Conservation (phyloP, 1,284 basidiomycete species). For the Xerocomus nothofagi region DNA sequence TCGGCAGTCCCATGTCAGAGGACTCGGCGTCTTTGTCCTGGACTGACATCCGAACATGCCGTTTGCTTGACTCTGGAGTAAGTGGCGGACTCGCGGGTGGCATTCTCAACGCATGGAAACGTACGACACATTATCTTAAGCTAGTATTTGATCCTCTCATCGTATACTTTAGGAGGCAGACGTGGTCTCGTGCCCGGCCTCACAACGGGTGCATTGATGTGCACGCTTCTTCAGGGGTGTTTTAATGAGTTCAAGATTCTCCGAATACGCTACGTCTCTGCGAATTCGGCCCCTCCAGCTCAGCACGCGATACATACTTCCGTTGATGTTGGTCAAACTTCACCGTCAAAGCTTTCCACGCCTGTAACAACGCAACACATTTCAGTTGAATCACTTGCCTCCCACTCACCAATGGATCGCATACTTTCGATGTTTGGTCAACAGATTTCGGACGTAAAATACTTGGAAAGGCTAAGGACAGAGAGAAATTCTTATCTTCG, state of each 20-base stretch:
- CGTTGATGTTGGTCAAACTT: not conserved
- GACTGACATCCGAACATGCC: conserved; percentile 54
- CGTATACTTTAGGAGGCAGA: conserved; percentile 39
- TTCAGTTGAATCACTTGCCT: conserved; percentile 1
- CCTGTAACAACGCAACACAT: conserved; percentile 8
- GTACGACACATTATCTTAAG: conserved; percentile 31
- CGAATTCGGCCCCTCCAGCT: conserved; percentile 10
- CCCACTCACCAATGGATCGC: conserved; percentile 30
- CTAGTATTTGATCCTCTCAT: not conserved
- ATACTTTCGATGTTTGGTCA: conserved; percentile 48
- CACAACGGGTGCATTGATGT: conserved; percentile 52
- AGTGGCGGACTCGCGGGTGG: conserved; percentile 66
- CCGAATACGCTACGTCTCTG: conserved; percentile 55
- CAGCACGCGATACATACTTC: not conserved
- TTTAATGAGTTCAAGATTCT: conserved; percentile 64
- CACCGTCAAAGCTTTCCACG: not conserved
- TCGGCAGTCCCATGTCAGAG: conserved; percentile 5
- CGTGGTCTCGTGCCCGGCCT: conserved; percentile 50
- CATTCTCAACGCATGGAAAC: conserved; percentile 45
- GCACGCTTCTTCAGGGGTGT: conserved; percentile 57
- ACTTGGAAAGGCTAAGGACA: conserved; percentile 52
- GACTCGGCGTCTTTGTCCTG: conserved; percentile 35
- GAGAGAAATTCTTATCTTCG: conserved; percentile 51
- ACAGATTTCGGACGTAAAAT: conserved; percentile 63
- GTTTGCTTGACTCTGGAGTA: conserved; percentile 59